Evolutionary conservation across 495 filamentous ascomycete species (phyloP), one percentile per base, ranked within the genome.

Genomic region (Tirmania nivea): DNA sequence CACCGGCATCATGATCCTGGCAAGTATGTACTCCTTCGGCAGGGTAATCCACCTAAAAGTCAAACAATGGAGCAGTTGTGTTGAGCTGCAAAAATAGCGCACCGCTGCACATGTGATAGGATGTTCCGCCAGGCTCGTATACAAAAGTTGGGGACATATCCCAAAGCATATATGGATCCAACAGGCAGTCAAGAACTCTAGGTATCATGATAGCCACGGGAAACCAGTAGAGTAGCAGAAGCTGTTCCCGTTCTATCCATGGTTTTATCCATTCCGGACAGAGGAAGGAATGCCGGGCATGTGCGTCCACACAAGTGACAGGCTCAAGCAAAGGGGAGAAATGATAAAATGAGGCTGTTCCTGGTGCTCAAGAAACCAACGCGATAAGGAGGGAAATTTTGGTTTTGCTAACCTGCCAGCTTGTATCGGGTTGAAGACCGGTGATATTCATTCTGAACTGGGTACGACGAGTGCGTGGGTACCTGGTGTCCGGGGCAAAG

Each of bases 331-430:
- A 45, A 19, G 9, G 14, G 9, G 12, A 19, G 17, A 14, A 19
- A 45, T 45, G 39, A 45, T 45, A 19, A 8, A 45, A 45, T 14
- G 39, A 19, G 17, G 39, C 17, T 19, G 39, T 45, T 45, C 39
- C 17, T 2, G 39, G 5, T 45, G 39, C 39, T 45, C 39, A 45
- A 45, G 39, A 45, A 45, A 45, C 39, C 3, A 45, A 45, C 39
- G 68, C 63, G 66, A 63, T 72, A 70, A 67, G 67, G 74, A 78
- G 71, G 71, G 73, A 72, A 69, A 67, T 72, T 70, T 68, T 69
- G 65, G 39, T 45, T 45, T 45, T 80, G 84, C 90, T 92, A 83
- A 97, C 90, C 90, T 97, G 90, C 90, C 90, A 97, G 78, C 87
- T 94, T 74, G 92, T 96, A 75, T 96, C 92, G 69, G 75, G 75